Base-by-base conservation (phyloP, 2,329 filamentous ascomycete species). In the Lasiodiplodia theobromae region DNA sequence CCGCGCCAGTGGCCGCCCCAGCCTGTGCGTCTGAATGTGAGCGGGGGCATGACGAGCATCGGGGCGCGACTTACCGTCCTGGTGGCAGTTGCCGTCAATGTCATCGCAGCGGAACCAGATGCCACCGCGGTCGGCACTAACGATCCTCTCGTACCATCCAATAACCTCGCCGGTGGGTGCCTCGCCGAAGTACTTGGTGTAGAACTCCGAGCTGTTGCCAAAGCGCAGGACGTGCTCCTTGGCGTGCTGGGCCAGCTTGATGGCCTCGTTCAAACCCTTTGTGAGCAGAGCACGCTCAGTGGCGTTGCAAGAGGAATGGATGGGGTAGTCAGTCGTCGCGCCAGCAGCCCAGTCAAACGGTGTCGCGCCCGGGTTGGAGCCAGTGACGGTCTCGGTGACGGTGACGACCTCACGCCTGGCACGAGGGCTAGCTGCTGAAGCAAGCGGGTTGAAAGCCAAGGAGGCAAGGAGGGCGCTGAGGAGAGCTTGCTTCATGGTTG, bases 1-100 rank as follows among this genome's bases (percentile, higher is more conserved):
- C 89, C 89, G 67, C 90, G 87, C 86, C 86, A 91, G 81, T 92
- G 89, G 40, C 90, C 90, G 56, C 83, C 90, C 85, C 86, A 92
- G 64, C 81, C 88, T 91, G 51, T 52, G n/a, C 12, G 37, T 58
- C n/a, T n/a, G 63, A 14, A 25, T 18, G 5, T 14, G 21, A 38
- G 25, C 7, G 14, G 40, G 44, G 44, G 44, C 4, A 3, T 47
- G n/a, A 7, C 2, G 5, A 21, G 11, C 3, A 12, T 14, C 1
- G 18, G 14, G n/a, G 8, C 7, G 37, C 16, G 2, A 60, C 71
- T 65, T 72, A 79, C 78, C 75, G 25, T 73, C 69, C 44, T 56
- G 67, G 38, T 77, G 74, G 69, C 90, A 92, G 79, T 92, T 92
- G 23, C 83, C 80, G 72, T 92, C 90, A 0, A 87, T 85, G 71